Evolutionary conservation across 345 rosid genomes (phyloP).

Genomic region (Arabis alpina): DNA sequence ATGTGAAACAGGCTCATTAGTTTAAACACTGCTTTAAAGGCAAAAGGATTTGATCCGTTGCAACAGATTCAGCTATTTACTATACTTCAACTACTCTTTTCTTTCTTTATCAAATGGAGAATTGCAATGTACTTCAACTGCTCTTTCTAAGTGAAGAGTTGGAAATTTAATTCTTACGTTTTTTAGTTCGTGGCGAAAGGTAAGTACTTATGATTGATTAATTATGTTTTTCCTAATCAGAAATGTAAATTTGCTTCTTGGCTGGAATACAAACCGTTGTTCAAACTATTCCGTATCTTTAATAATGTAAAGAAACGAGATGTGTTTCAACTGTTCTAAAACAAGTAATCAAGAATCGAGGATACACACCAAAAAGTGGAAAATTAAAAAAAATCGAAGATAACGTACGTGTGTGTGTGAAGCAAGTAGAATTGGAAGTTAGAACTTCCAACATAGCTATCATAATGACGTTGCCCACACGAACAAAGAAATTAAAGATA

Average conservation of each 20-base stretch:
- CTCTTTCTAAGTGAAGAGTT: not conserved
- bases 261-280: not conserved
- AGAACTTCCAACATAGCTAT: slow-evolving; percentile 28
- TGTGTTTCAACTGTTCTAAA: slow-evolving; percentile 22
- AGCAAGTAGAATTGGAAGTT: slow-evolving; percentile 21
- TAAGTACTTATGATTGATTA: not conserved
- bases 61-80: not conserved
- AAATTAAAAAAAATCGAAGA: not conserved
- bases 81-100: not conserved
- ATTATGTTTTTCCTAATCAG: not conserved
- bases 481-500: slow-evolving; percentile 20
- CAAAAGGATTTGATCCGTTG: too few relatives aligned
- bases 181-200: not conserved
- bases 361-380: slow-evolving; percentile 34
- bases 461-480: slow-evolving; percentile 29
- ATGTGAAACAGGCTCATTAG: not conserved
- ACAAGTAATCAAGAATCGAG: slow-evolving; percentile 28
- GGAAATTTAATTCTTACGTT: not conserved
- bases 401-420: slow-evolving; percentile 7
- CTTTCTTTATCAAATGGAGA: not conserved
- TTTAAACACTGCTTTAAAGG: too few relatives aligned
- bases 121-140: not conserved
- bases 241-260: not conserved
- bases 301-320: slow-evolving; percentile 6
- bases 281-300: not conserved